Evolutionary conservation across 345 rosid genomes (phyloP), one percentile per base, ranked within the genome.

Genomic region (Pugionium cornutum): DNA sequence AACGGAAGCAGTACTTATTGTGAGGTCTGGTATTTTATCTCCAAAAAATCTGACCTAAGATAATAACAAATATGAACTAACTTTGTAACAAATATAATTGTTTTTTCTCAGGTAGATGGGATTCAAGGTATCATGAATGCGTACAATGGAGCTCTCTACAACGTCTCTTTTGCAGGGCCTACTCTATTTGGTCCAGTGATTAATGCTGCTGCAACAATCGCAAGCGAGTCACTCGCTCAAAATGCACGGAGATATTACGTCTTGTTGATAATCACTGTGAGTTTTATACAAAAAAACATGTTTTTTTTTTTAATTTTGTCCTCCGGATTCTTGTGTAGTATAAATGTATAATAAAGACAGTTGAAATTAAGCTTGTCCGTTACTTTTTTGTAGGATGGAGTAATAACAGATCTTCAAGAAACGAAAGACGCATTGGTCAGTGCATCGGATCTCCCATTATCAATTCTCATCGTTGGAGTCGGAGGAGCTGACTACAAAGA

Each of bases 401-500:
- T 92, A 7, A 82, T 92, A 62, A 92, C 97, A 10, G 98, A 92
- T 83, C 89, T 92, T 45, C 98, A 89, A 78, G 98, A 92, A 75
- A 92, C 98, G 7, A 89, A 78, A 77, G 98, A 92, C 66, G 85
- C 97, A 52, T 55, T 92, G 9, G 98, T 92, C 64, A 83, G 86
- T 78, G 98, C 97, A 68, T 92, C 97, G 4, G 89, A 87, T 79
- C 84, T 92, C 9, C 98, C 98, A 1, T 62, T 92, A 57, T 92
- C 97, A 37, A 89, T 92, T 75, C 87, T 92, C 46, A 87, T 92
- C 42, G 91, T 92, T 58, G 97, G 98, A 57, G 98, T 92, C 7
- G 98, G 98, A 72, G 98, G 98, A 79, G 98, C 98, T 9, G 98
- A 92, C 76, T 92, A 84, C 62, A 92, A 87, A 81, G 98, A 92